Evolutionary conservation across 2,329 filamentous ascomycete genomes (phyloP).

Genomic region (Ophiostoma montium): DNA sequence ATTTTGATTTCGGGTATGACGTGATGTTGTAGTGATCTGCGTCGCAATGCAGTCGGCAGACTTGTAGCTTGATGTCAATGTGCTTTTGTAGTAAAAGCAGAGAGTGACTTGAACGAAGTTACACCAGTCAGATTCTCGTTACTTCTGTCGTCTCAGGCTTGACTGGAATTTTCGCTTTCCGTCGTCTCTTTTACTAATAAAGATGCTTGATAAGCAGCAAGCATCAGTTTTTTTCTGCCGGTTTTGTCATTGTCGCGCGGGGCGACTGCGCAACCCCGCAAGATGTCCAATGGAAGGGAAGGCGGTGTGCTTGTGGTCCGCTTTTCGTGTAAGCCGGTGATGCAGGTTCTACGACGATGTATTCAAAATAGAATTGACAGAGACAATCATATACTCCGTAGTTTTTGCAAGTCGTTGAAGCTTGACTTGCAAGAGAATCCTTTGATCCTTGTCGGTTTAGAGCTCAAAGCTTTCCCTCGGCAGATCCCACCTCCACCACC

Average conservation of each 20-base stretch:
- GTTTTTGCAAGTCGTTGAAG: background rate
- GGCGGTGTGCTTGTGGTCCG: background rate
- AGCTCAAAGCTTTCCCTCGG: conserved; percentile 15
- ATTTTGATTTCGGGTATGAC: background rate
- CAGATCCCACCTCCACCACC: conserved; percentile 56
- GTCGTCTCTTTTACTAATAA: background rate
- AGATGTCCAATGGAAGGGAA: background rate
- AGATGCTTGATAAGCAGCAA: conserved; percentile 1
- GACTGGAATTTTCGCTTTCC: background rate
- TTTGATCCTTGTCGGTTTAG: too few relatives aligned
- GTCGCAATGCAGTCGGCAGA: too few relatives aligned
- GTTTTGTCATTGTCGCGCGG: conserved; percentile 1
- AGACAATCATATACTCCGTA: background rate
- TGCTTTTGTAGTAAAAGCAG: background rate
- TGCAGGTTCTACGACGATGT: too few relatives aligned
- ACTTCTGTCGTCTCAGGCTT: background rate
- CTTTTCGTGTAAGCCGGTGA: background rate
- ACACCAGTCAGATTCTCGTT: background rate
- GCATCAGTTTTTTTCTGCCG: background rate
- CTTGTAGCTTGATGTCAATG: too few relatives aligned
- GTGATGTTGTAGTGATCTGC: background rate
- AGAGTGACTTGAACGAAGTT: background rate
- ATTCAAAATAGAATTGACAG: background rate
- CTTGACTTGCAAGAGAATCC: too few relatives aligned
- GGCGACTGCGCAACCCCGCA: background rate